Conservation (phyloP, 192 early-diverging fungal species). For the Entomortierella chlamydospora region DNA sequence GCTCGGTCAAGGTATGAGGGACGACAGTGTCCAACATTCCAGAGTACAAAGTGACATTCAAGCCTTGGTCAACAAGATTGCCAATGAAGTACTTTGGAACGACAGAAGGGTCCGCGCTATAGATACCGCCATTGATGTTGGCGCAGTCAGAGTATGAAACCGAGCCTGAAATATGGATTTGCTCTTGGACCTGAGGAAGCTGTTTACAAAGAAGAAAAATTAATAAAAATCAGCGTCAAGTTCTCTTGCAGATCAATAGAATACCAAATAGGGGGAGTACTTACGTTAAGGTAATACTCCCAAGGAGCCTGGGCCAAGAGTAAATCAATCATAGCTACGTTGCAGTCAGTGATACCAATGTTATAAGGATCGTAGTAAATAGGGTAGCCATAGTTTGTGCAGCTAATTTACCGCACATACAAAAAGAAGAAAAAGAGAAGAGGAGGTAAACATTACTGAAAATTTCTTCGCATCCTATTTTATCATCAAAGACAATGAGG, state of each 20-base stretch:
- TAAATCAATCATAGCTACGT: neutral
- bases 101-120: neutral
- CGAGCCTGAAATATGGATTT: neutral
- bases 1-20: neutral
- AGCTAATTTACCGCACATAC: neutral
- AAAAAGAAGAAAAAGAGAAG: too few species aligned
- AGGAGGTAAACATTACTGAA: too few species aligned
- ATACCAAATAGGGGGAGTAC: neutral
- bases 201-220: neutral
- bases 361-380: neutral
- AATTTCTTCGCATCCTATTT: too few species aligned
- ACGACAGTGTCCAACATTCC: neutral
- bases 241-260: too few species aligned
- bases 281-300: neutral
- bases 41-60: neutral
- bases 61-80: neutral
- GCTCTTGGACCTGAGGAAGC: neutral
- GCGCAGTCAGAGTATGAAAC: neutral
- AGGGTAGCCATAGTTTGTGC: neutral
- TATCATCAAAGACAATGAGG: too few species aligned
- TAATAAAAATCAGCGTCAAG: too few species aligned
- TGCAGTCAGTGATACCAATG: neutral
- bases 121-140: neutral
- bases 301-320: neutral
- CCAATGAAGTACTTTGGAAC: neutral